phyloP scores from a whole-genome alignment of 2,329 filamentous ascomycete species.

The Colletotrichum eremochloae region DNA sequence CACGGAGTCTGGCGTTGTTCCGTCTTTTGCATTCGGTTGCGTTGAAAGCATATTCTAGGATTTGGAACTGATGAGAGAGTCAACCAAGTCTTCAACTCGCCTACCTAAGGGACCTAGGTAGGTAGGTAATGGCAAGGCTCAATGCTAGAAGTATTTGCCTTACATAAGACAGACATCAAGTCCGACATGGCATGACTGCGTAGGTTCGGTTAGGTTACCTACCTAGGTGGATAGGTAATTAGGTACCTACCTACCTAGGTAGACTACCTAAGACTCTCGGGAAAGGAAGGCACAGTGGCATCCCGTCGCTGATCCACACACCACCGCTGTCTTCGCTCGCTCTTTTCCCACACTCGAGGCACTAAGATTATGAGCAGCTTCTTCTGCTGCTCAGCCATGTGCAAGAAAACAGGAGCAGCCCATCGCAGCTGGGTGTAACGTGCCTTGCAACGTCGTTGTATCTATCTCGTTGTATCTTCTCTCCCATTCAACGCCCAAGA shows the following conservation, averaged over 20 bases:
- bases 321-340: background rate
- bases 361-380: background rate
- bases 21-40: background rate
- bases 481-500: background rate
- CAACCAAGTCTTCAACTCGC: background rate
- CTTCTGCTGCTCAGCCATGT: background rate
- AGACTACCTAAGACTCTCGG: background rate
- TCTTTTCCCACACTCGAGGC: conserved; percentile 2
- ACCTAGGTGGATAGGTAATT: too few relatives aligned
- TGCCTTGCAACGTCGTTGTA: conserved; percentile 15
- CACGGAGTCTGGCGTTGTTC: background rate
- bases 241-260: background rate
- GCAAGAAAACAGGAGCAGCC: conserved; percentile 14
- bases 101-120: too few relatives aligned
- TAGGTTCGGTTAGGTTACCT: background rate
- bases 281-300: conserved; percentile 17
- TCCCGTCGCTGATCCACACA: conserved; percentile 8
- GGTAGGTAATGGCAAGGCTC: too few relatives aligned
- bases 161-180: background rate
- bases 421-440: conserved; percentile 24
- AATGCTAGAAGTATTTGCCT: background rate
- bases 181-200: background rate
- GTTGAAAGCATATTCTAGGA: background rate
- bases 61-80: background rate
- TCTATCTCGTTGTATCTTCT: conserved; percentile 4